phyloP scores from a whole-genome alignment of 2,329 filamentous ascomycete genomes.

The Ophidiomyces ophidiicola region DNA sequence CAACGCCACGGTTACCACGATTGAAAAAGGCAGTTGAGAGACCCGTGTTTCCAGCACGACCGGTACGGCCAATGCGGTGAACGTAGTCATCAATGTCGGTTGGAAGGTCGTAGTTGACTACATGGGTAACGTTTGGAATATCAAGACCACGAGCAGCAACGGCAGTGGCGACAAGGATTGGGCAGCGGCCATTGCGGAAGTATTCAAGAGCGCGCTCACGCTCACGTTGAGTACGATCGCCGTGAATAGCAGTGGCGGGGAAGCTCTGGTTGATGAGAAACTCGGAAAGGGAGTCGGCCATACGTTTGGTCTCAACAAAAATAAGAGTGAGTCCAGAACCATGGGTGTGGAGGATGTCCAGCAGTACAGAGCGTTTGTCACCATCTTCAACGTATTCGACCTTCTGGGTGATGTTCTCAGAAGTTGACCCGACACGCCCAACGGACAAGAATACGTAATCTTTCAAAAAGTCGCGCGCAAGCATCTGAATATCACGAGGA shows the following conservation, averaged over 20 bases:
- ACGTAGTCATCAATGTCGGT: constrained; percentile 99
- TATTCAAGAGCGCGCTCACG: constrained; percentile 95
- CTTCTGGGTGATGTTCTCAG: constrained; percentile 99
- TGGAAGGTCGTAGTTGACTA: constrained; percentile 98
- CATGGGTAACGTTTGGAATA: constrained; percentile 92
- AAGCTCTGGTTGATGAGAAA: constrained; percentile 98
- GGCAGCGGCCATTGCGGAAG: constrained; percentile 92
- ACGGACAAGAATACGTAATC: constrained; percentile 99
- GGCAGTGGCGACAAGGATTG: constrained; percentile 91
- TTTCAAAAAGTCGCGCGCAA: constrained; percentile 95
- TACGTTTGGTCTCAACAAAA: constrained; percentile 99
- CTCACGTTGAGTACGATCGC: constrained; percentile 95
- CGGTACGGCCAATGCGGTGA: constrained; percentile 98
- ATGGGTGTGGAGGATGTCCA: constrained; percentile 95
- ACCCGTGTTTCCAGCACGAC: constrained; percentile 98
- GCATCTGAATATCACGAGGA: constrained; percentile 97
- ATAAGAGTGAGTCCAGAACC: constrained; percentile 78
- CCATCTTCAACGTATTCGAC: constrained; percentile 93
- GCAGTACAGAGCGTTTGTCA: constrained; percentile 94
- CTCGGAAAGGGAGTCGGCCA: constrained; percentile 94
- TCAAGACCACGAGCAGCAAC: constrained; percentile 85
- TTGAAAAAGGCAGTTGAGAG: constrained; percentile 99
- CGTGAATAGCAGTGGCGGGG: constrained; percentile 96
- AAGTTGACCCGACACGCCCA: constrained; percentile 94
- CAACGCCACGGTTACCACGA: constrained; percentile 95